Evolutionary conservation across 306 rosid genomes (phyloP).

Genomic region (Alnus glutinosa): DNA sequence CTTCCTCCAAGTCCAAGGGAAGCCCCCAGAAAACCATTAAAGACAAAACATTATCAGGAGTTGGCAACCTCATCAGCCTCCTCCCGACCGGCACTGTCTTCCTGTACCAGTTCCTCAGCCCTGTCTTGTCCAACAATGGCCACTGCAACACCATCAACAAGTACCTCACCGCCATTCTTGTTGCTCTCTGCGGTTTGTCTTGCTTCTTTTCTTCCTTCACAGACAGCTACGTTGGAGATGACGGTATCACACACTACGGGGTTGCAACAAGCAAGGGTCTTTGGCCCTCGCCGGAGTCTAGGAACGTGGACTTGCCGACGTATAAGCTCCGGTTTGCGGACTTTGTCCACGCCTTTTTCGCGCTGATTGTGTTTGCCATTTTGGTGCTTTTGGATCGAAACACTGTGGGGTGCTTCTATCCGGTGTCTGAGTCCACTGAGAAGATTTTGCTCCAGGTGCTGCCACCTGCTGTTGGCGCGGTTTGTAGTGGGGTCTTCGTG

Average conservation of each 20-base stretch:
- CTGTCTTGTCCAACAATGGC: slow-evolving; percentile 64
- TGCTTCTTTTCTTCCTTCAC: slow-evolving; percentile 76
- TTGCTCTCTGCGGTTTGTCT: slow-evolving; percentile 47
- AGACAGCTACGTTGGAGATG: slow-evolving; percentile 68
- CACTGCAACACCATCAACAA: slow-evolving; percentile 53
- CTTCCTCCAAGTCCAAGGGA: slow-evolving; percentile 17
- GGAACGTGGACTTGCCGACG: slow-evolving; percentile 29
- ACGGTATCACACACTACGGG: slow-evolving; percentile 56
- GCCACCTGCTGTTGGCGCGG: slow-evolving; percentile 62
- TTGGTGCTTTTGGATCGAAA: slow-evolving; percentile 48
- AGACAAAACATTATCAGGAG: slow-evolving; percentile 38
- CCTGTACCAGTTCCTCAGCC: slow-evolving; percentile 71
- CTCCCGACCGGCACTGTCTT: slow-evolving; percentile 84
- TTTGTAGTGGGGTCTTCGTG: slow-evolving; percentile 50
- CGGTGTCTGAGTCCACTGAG: slow-evolving; percentile 36
- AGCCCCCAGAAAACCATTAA: not conserved
- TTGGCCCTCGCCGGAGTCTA: slow-evolving; percentile 62
- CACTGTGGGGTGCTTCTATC: slow-evolving; percentile 58
- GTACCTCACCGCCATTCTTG: slow-evolving; percentile 41
- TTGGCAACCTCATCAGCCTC: slow-evolving; percentile 69
- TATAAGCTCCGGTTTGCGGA: slow-evolving; percentile 59
- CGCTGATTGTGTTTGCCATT: slow-evolving; percentile 55
- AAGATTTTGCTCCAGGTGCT: slow-evolving; percentile 47
- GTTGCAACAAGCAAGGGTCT: slow-evolving; percentile 55
- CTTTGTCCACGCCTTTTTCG: slow-evolving; percentile 59